Evolutionary conservation across 129 eudicot species (phyloP), one percentile per base, ranked within the genome.

Genomic region (Flaveria ramosissima): DNA sequence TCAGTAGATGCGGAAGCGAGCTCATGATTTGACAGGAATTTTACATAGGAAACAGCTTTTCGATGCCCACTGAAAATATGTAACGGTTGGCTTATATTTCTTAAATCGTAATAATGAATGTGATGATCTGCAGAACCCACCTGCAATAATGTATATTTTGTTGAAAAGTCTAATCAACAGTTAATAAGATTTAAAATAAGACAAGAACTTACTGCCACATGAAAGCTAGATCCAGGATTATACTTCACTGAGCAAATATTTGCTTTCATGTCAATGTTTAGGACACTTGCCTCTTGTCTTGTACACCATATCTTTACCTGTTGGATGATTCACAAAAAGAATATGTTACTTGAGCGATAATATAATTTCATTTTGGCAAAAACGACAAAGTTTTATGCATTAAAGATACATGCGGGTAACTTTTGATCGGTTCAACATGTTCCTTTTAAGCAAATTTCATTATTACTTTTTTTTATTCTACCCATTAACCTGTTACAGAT

Each of bases 1-100:
- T 95, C 99, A 23, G 99, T 95, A 76, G 99, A 95, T 55, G 99
- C 99, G 78, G 99, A 95, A 73, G 99, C 96, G 43, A 95, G 96
- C 76, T 95, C 99, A 75, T 80, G 79, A 71, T 82, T 82, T 45
- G 97, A 89, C 86, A 95, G 9, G 77, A 95, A 95, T 66, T 95
- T 91, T 43, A 95, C 99, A 69, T 95, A 95, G 2, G 97, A 95
- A 51, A 95, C 97, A 42, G 96, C 95, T 81, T 95, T 95, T 46
- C 88, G 86, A n/a, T 92, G 99, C 11, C 92, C 99, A 65, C 88
- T 82, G 41, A 95, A 95, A 8, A 86, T 73, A 74, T 89, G 91
- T 47, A 95, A 43, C 7, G 97, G 99, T 72, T 95, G 97, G 73
- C 86, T 88, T 65, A 79, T 74, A 57, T 95, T 95, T 83, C 99